These are phyloP conservation scores for Endogone sp. DNA, from an alignment of 192 early-diverging fungal genomes.

Conservation along the genomic window DNA sequence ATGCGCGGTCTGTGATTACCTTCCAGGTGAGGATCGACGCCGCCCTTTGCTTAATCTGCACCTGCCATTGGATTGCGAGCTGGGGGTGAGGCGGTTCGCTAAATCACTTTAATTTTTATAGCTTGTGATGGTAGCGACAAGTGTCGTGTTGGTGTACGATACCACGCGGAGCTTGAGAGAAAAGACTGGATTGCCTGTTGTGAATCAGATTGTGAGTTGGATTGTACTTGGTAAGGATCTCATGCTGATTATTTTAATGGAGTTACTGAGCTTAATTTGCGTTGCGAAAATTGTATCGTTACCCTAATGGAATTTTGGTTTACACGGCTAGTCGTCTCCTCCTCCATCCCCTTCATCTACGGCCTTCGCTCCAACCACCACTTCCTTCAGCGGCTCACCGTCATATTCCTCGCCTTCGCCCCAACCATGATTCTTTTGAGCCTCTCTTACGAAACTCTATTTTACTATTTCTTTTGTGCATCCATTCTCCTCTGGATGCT, in stretches of 20 bases:
- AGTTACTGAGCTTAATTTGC: not conserved
- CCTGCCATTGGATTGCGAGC: no score
- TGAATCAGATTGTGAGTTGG: constrained; percentile 70
- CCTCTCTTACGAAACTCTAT: constrained; percentile 86
- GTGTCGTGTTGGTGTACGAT: constrained; percentile 56
- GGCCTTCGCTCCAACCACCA: constrained; percentile 58
- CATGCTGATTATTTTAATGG: no score
- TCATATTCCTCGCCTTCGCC: constrained; percentile 84
- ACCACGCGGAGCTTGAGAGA: constrained; percentile 54
- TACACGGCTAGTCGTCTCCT: constrained; percentile 50
- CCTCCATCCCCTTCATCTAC: constrained; percentile 60
- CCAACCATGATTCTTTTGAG: constrained; percentile 84
- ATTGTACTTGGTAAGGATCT: constrained; percentile 50
- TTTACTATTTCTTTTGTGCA: constrained; percentile 78
- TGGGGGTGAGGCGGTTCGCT: no score
- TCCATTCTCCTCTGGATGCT: constrained; percentile 74
- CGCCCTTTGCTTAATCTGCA: no score
- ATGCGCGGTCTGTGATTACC: not conserved
- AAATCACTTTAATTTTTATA: not conserved
- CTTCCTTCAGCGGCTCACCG: constrained; percentile 72
- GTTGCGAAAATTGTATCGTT: not conserved
- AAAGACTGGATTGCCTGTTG: constrained; percentile 59
- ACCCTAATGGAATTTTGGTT: no score
- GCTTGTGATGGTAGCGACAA: constrained; percentile 39
- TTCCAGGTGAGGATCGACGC: constrained; percentile 4